phyloP scores from a whole-genome alignment of 2,329 filamentous ascomycete genomes.

The Ophiocordyceps camponoti-rufipedis region DNA sequence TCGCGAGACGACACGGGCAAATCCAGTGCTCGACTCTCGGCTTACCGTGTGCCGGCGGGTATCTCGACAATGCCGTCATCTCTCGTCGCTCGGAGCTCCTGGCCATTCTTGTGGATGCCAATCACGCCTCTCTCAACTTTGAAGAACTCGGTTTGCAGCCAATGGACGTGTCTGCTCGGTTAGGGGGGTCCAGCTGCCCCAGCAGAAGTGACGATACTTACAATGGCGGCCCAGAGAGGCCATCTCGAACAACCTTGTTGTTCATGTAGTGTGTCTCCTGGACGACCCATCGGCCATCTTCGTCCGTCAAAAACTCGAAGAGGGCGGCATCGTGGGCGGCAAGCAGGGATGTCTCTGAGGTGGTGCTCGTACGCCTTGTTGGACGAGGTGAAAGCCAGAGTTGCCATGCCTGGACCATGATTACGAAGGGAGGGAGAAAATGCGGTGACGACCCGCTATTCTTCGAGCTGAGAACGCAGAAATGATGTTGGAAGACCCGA shows the following conservation, averaged over 20 bases:
- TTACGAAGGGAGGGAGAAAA: neutral
- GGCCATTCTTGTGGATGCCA: neutral
- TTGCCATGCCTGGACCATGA: neutral
- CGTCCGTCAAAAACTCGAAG: neutral
- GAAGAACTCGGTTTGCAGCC: neutral
- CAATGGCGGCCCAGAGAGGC: neutral
- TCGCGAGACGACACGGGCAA: too few species aligned
- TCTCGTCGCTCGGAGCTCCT: neutral
- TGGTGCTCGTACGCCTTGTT: neutral
- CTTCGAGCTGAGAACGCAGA: too few species aligned
- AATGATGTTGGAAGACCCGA: too few species aligned
- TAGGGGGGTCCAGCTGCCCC: neutral
- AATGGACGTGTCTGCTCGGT: neutral
- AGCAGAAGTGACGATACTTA: neutral
- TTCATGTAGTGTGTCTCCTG: neutral
- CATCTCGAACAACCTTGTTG: neutral
- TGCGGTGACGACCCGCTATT: too few species aligned
- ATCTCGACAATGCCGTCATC: neutral
- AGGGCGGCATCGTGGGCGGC: neutral
- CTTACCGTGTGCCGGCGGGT: neutral
- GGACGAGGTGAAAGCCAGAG: neutral
- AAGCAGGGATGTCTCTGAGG: neutral
- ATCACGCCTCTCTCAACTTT: neutral
- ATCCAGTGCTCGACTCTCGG: too few species aligned
- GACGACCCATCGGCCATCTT: neutral